phyloP scores from a whole-genome alignment of 345 rosid species.

The Arabis hirsuta region DNA sequence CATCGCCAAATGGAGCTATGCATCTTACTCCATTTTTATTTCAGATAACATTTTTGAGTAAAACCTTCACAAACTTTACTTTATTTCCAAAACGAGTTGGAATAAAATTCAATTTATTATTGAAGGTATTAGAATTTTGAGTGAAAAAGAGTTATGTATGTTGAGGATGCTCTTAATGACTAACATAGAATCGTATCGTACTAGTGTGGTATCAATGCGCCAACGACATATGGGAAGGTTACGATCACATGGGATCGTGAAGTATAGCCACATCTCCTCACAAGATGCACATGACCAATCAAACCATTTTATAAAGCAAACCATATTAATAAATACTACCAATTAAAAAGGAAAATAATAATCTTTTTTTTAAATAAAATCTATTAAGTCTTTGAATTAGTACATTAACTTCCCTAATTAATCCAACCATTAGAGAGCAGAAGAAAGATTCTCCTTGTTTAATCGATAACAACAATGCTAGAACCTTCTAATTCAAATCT shows the following conservation, averaged over 20 bases:
- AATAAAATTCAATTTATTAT: too few relatives aligned
- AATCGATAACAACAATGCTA: background rate
- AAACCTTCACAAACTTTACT: too few relatives aligned
- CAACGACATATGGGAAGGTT: constrained; percentile 4
- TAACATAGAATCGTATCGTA: background rate
- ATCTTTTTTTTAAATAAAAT: background rate
- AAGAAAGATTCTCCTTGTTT: background rate
- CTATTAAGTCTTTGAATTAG: background rate
- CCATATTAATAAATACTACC: background rate
- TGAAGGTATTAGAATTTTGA: too few relatives aligned
- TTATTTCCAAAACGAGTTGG: too few relatives aligned
- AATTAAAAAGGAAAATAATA: background rate
- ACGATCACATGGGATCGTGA: constrained; percentile 15
- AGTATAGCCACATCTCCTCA: background rate
- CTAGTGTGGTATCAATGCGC: background rate
- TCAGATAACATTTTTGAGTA: too few relatives aligned
- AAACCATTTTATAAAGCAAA: background rate
- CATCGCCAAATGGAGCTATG: too few relatives aligned
- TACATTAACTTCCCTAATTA: constrained; percentile 18
- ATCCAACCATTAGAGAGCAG: background rate
- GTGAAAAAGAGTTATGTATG: too few relatives aligned
- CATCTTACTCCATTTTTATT: too few relatives aligned
- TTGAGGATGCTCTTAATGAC: too few relatives aligned
- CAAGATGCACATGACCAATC: constrained; percentile 23
- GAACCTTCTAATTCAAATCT: background rate